Evolutionary conservation across 352 stramenopile species (phyloP).

Genomic region (Pythium folliculosum): DNA sequence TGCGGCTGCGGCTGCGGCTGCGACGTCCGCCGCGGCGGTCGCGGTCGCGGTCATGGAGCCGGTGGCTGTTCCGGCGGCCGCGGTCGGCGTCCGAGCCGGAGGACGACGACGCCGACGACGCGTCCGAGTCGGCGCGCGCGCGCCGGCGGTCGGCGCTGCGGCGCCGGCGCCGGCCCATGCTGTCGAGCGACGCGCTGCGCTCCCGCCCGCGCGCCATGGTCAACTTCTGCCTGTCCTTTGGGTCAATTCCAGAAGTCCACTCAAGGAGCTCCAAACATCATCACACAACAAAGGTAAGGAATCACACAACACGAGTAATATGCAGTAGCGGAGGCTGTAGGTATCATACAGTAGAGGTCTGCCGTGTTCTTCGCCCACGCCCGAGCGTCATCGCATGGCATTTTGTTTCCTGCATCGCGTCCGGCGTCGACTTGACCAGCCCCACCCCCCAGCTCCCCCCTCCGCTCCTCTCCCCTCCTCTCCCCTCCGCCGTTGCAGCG

Average conservation of each 20-base stretch:
- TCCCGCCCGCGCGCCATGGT: constrained; percentile 39
- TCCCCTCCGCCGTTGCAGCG: background rate
- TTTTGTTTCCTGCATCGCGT: background rate
- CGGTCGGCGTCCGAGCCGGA: constrained; percentile 20
- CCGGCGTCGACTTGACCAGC: background rate
- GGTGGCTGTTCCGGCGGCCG: constrained; percentile 13
- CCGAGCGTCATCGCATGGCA: background rate
- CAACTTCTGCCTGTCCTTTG: background rate
- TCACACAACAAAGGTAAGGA: constrained; percentile 5
- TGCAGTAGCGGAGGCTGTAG: no score
- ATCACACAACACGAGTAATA: background rate
- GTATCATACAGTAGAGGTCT: background rate
- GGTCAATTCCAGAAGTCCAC: constrained; percentile 4
- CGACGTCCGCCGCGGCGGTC: constrained; percentile 18
- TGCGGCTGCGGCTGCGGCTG: constrained; percentile 35
- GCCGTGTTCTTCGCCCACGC: background rate
- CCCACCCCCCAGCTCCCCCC: no score
- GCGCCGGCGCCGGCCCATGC: constrained; percentile 45
- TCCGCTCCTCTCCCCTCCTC: background rate
- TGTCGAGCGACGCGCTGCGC: constrained; percentile 68
- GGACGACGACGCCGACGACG: constrained; percentile 22
- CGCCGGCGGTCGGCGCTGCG: constrained; percentile 8
- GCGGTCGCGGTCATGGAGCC: constrained; percentile 26
- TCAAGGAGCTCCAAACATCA: no score
- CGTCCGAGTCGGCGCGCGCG: constrained; percentile 23